Evolutionary conservation across 2,329 filamentous ascomycete species (phyloP).

Genomic region (Claviceps maximensis): DNA sequence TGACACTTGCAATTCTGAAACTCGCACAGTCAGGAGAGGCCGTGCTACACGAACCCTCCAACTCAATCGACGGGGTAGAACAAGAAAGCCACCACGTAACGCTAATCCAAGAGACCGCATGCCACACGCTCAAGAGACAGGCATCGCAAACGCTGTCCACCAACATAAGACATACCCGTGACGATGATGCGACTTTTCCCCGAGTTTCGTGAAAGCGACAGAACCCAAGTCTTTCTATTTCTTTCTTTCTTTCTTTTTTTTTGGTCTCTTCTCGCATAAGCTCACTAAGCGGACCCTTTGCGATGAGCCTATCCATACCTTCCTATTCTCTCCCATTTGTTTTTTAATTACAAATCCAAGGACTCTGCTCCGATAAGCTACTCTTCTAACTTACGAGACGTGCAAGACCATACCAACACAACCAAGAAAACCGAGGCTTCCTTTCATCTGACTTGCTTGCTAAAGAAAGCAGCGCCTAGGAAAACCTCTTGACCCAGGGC

Average conservation of each 20-base stretch:
- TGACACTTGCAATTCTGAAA: no score
- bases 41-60: not conserved
- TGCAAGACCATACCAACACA: not conserved
- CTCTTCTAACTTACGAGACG: not conserved
- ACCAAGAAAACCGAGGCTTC: not conserved
- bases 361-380: not conserved
- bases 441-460: not conserved
- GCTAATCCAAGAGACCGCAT: not conserved
- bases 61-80: not conserved
- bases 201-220: not conserved
- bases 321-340: not conserved
- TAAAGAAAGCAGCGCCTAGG: not conserved
- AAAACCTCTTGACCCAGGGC: conserved; percentile 19
- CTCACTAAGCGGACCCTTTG: no score
- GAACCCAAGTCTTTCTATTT: not conserved
- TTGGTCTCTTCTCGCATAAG: no score
- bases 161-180: not conserved
- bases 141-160: not conserved
- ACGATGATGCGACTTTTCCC: no score
- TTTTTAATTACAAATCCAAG: not conserved
- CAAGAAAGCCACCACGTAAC: not conserved
- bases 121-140: not conserved
- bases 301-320: not conserved
- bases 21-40: no score
- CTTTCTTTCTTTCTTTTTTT: not conserved